Base-by-base conservation (phyloP, 2,329 filamentous ascomycete genomes). In the Arthrobotrys entomopaga region DNA sequence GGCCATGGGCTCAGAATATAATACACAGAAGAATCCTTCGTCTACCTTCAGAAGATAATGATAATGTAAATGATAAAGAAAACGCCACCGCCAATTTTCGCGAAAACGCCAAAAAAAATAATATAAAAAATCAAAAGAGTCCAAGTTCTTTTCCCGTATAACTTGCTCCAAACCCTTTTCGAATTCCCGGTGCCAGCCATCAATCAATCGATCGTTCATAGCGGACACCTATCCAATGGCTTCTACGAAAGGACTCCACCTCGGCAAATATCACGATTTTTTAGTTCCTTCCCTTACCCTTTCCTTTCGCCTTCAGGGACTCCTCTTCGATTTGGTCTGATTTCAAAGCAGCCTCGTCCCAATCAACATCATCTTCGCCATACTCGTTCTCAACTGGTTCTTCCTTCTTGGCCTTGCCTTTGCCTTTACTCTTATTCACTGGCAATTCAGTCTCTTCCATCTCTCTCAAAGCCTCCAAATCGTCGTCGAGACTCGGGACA, bases 281-380 rank as follows among this genome's bases (percentile, higher is more conserved):
- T 40, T 66, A 67, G 57, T 52, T 63, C 38, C 49, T 74, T 42
- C 50, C 52, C 19, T 50, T 67, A 24, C 63, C 57, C 34, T 65
- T 73, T 16, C 48, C 54, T 40, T 65, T 67, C 15, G 63, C 57
- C 43, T 63, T 19, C 29, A 48, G 57, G 8, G 57, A 57, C 54
- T 79, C 79, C 49, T 80, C 81, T 38, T 75, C 71, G 19, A 75
- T 40, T 38, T 75, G 64, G 26, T 75, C 71, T 22, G 65, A 69
- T 49, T 65, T 69, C 59, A 70, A 54, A 11, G 56, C 71, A 34
- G 71, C 71, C 22, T 69, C 71, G 49, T 69, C 71, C 71, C 71
- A 75, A 50, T 83, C 83, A 16, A 81, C 75, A 40, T 80, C 79
- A 73, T 84, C 83, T 48, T 81, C 80, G 38, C 83, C 82, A 76